Evolutionary conservation across 2,329 filamentous ascomycete genomes (phyloP).

Genomic region (Fusarium neocosmosporiellum): DNA sequence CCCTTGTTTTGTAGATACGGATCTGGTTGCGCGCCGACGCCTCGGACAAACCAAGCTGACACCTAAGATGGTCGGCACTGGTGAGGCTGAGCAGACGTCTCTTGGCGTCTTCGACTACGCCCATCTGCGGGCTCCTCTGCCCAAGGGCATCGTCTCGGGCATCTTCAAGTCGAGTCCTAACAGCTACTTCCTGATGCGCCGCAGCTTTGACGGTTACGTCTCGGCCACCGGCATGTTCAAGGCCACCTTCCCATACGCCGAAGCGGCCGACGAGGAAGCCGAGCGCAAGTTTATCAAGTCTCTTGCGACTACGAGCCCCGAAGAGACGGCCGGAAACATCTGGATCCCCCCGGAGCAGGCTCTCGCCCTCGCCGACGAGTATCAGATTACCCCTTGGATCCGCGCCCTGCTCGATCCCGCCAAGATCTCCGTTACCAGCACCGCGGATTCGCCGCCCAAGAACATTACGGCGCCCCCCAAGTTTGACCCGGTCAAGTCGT

Average conservation of each 20-base stretch:
- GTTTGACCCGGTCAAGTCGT: slow-evolving; percentile 68
- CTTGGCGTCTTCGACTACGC: slow-evolving; percentile 94
- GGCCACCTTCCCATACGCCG: slow-evolving; percentile 84
- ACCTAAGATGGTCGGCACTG: slow-evolving; percentile 81
- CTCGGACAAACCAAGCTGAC: slow-evolving; percentile 93
- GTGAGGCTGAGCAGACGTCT: slow-evolving; percentile 77
- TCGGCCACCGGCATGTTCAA: slow-evolving; percentile 95
- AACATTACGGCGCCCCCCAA: slow-evolving; percentile 84
- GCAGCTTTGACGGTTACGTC: slow-evolving; percentile 85
- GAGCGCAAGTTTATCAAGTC: slow-evolving; percentile 89
- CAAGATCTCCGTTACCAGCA: slow-evolving; percentile 73
- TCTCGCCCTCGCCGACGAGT: slow-evolving; percentile 85
- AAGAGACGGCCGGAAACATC: slow-evolving; percentile 96
- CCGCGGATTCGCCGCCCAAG: slow-evolving; percentile 76
- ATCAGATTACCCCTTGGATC: slow-evolving; percentile 88
- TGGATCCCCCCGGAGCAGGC: slow-evolving; percentile 92
- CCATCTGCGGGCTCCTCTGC: slow-evolving; percentile 90
- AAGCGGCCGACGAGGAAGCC: slow-evolving; percentile 75
- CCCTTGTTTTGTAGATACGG: slow-evolving; percentile 65
- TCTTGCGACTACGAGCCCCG: slow-evolving; percentile 81
- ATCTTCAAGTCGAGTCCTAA: slow-evolving; percentile 92
- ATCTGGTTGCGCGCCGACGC: slow-evolving; percentile 85
- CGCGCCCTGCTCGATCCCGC: slow-evolving; percentile 90
- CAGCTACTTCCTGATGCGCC: slow-evolving; percentile 96
- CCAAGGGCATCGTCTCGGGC: slow-evolving; percentile 90